phyloP scores from a whole-genome alignment of 495 filamentous ascomycete species.

The Trichoderma reesei region DNA sequence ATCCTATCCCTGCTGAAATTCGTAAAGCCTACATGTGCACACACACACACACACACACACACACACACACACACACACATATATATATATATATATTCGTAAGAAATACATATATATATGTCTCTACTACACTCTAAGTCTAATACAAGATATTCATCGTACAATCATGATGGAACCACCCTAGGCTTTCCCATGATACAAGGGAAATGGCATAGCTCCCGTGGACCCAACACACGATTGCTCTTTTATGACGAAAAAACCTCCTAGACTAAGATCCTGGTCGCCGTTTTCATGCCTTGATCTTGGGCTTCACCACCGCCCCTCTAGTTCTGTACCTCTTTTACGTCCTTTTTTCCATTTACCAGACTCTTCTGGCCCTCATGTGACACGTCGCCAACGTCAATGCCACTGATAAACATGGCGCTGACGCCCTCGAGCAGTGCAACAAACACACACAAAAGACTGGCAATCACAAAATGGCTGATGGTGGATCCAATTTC shows the following conservation, averaged over 20 bases:
- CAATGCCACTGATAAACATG: constrained; percentile 71
- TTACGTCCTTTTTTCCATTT: not conserved
- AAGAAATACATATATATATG: too few species aligned
- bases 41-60: too few species aligned
- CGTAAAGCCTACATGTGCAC: too few species aligned
- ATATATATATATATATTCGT: too few species aligned
- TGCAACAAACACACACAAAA: constrained; percentile 84
- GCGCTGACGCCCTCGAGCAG: constrained; percentile 78
- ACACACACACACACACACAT: too few species aligned
- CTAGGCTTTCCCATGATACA: too few species aligned
- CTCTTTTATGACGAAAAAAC: too few species aligned
- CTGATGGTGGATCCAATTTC: constrained; percentile 95
- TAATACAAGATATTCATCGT: not conserved
- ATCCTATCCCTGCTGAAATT: too few species aligned
- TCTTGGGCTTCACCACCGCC: not conserved
- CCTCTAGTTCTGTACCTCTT: not conserved
- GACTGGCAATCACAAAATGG: constrained; percentile 85
- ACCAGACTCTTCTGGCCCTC: not conserved
- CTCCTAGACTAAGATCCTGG: too few species aligned
- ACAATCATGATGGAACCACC: not conserved
- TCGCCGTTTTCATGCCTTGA: too few species aligned
- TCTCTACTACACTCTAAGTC: not conserved
- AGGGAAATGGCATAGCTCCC: too few species aligned
- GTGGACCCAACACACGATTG: too few species aligned
- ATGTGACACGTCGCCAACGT: constrained; percentile 41